Evolutionary conservation across 2,329 filamentous ascomycete genomes (phyloP).

Genomic region (Dothistroma pini): DNA sequence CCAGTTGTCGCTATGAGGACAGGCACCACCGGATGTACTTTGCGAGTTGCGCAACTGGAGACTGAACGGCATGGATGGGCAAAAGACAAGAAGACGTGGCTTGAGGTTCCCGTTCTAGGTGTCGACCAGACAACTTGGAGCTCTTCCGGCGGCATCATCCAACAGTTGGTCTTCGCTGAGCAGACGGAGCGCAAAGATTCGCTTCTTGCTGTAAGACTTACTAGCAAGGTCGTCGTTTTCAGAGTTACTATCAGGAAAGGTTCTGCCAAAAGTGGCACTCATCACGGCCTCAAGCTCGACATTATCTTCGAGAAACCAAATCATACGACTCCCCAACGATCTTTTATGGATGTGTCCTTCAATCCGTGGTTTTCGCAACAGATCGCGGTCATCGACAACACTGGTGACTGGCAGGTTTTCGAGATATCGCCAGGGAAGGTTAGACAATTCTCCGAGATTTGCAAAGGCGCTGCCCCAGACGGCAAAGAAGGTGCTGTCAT

Average conservation of each 20-base stretch:
- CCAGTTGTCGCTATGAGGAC: conserved; percentile 36
- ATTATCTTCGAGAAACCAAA: conserved; percentile 47
- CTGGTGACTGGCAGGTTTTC: conserved; percentile 67
- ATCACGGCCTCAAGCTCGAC: conserved; percentile 55
- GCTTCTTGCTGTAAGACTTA: conserved; percentile 52
- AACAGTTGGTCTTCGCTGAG: conserved; percentile 53
- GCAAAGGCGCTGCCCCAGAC: neutral
- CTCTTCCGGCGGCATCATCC: conserved; percentile 51
- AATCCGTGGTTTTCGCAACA: conserved; percentile 60
- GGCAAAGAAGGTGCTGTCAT: neutral
- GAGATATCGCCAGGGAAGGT: conserved; percentile 43
- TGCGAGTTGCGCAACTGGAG: conserved; percentile 54
- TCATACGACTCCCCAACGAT: too few species aligned
- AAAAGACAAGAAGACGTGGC: conserved; percentile 42
- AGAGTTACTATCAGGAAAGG: conserved; percentile 21
- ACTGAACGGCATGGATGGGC: conserved; percentile 56
- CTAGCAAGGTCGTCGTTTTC: conserved; percentile 47
- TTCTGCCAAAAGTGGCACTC: neutral
- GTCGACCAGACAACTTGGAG: conserved; percentile 55
- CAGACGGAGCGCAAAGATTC: conserved; percentile 38
- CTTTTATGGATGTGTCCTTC: conserved; percentile 55
- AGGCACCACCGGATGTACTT: conserved; percentile 56
- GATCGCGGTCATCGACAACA: conserved; percentile 62
- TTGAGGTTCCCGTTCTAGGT: conserved; percentile 47
- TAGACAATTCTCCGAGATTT: too few species aligned